Base-by-base conservation (phyloP, 306 rosid species). In the Leucaena leucocephala region DNA sequence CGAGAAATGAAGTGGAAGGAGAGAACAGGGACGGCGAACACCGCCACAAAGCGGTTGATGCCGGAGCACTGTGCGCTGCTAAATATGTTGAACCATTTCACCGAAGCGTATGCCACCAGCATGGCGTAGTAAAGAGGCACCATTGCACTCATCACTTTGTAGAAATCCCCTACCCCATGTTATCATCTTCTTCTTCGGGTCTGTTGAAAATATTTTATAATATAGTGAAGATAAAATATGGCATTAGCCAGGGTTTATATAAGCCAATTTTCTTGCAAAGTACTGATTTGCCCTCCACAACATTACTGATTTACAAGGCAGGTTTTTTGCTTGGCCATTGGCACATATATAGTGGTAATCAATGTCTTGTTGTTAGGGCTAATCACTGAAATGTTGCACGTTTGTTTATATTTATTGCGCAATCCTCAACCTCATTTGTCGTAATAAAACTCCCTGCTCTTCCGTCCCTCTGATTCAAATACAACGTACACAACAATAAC, bases 71-170 rank as follows among this genome's bases (percentile, higher is more conserved):
- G 97, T 42, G 87, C 93, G 0, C 93, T 89, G 1, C 86, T 86
- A 81, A 94, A 94, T 68, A 94, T 85, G 77, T 92, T 90, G 92
- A 96, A 92, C 94, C 97, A 94, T 77, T 94, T 94, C 4, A 94
- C 98, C 0, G 98, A 94, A 57, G 86, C 96, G 52, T 94, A 94
- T 10, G 97, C 98, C 9, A 92, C 79, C 35, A 94, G 45, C 98
- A 94, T 94, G 36, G 98, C 97, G 68, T 90, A 91, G 70, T 94
- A 94, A 0, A 94, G 93, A 4, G 98, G 98, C 43, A 90, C 93
- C 83, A 89, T 88, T 17, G 98, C 92, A 6, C 97, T 88, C 93
- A 92, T 88, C n/a, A 94, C 98, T 68, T 92, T 91, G 93, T 94
- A 94, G 83, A 94, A 92, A 71, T 94, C 98, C n/a, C n/a, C n/a